Base-by-base conservation (phyloP, 805 yeast genomes). In the Suhomyces prunicola region DNA sequence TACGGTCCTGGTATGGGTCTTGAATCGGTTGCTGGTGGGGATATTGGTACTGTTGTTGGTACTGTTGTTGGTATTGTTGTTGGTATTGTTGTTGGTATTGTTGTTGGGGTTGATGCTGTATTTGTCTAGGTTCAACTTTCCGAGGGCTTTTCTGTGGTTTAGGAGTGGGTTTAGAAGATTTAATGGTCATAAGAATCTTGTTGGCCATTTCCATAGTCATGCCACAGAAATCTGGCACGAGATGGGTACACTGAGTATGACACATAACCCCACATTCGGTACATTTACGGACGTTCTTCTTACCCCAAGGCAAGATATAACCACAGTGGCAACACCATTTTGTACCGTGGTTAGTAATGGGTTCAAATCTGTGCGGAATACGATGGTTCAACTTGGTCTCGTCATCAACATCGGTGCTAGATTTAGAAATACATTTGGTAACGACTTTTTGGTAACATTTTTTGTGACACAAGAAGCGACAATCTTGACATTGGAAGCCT, bases 261-360 rank as follows among this genome's bases (percentile, higher is more conserved):
- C 97, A 93, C 87, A 93, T 90, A 19, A 91, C 84, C 29, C 96
- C 96, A 83, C 99, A 94, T 60, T 88, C 94, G 4, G 87, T 76
- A 78, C 99, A 93, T 68, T 90, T 94, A 49, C 97, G 81, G 9
- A 92, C 96, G 61, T 89, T 91, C 69, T 90, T 91, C 64, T 87
- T 84, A 50, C 98, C 97, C 87, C 97, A 87, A 15, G 99, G 98
- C 57, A 94, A 78, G 50, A 94, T 85, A 66, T 90, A 90, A 56
- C 99, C 99, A 80, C 99, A 94, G 68, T 94, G 99, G 62, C 98
- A 94, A 73, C 99, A 94, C 99, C 99, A 94, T 66, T 93, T 92
- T 2, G 99, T 96, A 62, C 97, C 96, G 71, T 91, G 86, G 65
- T 94, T 94, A 15, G 94, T 81, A 26, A 85, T 83, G n/a, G 93